These are phyloP conservation scores for Mycena galericulata DNA, from an alignment of 768 basidiomycete species.

Conservation along the genomic window DNA sequence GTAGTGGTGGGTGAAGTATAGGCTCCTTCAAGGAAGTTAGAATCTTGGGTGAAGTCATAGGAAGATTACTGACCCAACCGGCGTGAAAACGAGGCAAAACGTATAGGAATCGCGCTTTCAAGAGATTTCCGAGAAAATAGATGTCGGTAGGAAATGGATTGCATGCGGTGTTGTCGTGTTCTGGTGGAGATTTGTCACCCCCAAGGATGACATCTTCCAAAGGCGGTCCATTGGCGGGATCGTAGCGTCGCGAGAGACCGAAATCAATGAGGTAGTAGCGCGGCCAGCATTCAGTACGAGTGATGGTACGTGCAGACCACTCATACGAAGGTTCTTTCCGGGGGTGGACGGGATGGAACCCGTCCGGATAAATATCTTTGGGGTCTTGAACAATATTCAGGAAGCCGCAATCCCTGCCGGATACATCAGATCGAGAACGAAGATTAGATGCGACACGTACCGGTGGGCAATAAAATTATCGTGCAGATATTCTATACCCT, in stretches of 20 bases:
- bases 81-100: too few relatives aligned
- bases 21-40: too few relatives aligned
- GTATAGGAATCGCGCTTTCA: conserved; percentile 5
- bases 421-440: not conserved
- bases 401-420: not conserved
- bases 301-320: not conserved
- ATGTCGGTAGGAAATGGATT: conserved; percentile 45
- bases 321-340: not conserved
- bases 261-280: conserved; percentile 49
- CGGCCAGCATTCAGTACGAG: conserved; percentile 13
- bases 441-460: not conserved
- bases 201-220: not conserved
- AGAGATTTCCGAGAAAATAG: conserved; percentile 45
- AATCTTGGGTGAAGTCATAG: too few relatives aligned
- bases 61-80: too few relatives aligned
- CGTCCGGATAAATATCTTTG: not conserved
- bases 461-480: not conserved
- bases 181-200: not conserved
- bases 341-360: not conserved
- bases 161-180: conserved; percentile 19
- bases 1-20: too few relatives aligned
- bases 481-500: not conserved
- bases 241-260: conserved; percentile 8
- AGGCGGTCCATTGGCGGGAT: conserved; percentile 1
- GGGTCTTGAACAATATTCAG: conserved; percentile 2